Conservation (phyloP, 2,329 filamentous ascomycete genomes). For the Cytospora paraplurivora region DNA sequence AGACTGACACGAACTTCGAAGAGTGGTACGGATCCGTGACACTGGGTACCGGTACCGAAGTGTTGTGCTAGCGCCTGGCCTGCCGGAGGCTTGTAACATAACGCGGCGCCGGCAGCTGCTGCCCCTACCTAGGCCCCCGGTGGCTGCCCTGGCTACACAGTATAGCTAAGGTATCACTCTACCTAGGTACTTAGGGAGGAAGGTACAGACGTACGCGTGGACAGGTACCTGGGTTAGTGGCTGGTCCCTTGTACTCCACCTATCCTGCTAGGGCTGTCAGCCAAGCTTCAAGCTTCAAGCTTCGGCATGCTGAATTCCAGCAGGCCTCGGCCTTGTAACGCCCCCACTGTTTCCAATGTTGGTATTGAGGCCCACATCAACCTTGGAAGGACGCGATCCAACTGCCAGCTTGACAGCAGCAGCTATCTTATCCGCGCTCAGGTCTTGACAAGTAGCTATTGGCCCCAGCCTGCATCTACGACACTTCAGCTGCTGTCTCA, state of each 20-base stretch:
- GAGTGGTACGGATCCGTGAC: not conserved
- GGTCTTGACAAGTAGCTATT: conserved; percentile 18
- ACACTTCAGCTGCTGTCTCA: conserved; percentile 9
- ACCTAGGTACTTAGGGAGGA: too few relatives aligned
- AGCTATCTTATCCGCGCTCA: conserved; percentile 11
- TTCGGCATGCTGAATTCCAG: not conserved
- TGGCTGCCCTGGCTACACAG: not conserved
- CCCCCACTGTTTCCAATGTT: conserved; percentile 23
- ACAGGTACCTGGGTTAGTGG: too few relatives aligned
- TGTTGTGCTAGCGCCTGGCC: not conserved
- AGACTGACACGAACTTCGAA: conserved; percentile 4
- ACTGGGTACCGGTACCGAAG: too few relatives aligned
- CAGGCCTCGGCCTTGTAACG: not conserved
- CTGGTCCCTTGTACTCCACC: not conserved
- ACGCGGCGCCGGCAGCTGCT: not conserved
- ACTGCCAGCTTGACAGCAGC: not conserved
- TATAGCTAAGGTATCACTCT: too few relatives aligned
- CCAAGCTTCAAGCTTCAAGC: not conserved
- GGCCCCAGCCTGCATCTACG: conserved; percentile 16
- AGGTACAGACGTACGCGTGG: too few relatives aligned
- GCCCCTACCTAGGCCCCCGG: not conserved
- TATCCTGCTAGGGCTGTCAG: not conserved
- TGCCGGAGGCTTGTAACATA: conserved; percentile 5
- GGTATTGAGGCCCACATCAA: conserved; percentile 3
- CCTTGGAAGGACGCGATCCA: not conserved